These are phyloP conservation scores for Drechslera avenae DNA, from an alignment of 2,329 filamentous ascomycete species.

Conservation along the genomic window DNA sequence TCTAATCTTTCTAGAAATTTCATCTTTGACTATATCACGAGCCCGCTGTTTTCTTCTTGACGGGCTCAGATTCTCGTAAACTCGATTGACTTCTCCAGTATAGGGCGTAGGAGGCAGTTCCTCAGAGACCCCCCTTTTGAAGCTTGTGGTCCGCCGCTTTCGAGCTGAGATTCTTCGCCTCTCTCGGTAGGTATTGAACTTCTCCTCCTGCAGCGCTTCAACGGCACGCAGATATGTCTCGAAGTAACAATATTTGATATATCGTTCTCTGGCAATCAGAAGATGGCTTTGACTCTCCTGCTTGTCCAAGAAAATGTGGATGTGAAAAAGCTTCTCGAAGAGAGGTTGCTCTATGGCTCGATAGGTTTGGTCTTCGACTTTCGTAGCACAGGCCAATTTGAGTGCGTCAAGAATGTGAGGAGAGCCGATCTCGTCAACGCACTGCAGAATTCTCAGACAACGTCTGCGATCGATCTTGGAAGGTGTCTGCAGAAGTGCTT, in stretches of 20 bases:
- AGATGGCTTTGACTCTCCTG: slow-evolving; percentile 9
- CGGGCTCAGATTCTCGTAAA: slow-evolving; percentile 3
- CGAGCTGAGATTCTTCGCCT: slow-evolving; percentile 1
- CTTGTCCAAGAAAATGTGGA: slow-evolving; percentile 7
- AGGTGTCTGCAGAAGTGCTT: not conserved
- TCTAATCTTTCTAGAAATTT: slow-evolving; percentile 4
- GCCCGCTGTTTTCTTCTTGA: not conserved
- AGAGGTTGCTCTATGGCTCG: slow-evolving; percentile 1
- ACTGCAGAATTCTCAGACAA: slow-evolving; percentile 9
- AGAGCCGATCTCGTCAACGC: slow-evolving; percentile 9
- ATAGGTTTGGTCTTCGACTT: not conserved
- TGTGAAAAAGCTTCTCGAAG: slow-evolving; percentile 4
- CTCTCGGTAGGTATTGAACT: slow-evolving; percentile 1
- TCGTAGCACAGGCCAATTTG: not conserved
- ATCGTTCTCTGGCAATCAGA: slow-evolving; percentile 4
- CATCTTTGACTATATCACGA: slow-evolving; percentile 8
- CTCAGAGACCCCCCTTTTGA: slow-evolving; percentile 1
- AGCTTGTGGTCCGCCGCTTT: slow-evolving; percentile 5
- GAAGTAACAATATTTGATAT: slow-evolving; percentile 16
- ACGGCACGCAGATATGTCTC: slow-evolving; percentile 11
- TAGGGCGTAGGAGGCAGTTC: slow-evolving; percentile 3
- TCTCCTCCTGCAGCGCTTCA: slow-evolving; percentile 5
- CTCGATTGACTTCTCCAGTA: not conserved
- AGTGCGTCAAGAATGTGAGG: slow-evolving; percentile 8
- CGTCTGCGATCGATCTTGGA: not conserved